Evolutionary conservation across 257 asterid genomes (phyloP), one percentile per base, ranked within the genome.

Genomic region (Nicotiana knightiana): DNA sequence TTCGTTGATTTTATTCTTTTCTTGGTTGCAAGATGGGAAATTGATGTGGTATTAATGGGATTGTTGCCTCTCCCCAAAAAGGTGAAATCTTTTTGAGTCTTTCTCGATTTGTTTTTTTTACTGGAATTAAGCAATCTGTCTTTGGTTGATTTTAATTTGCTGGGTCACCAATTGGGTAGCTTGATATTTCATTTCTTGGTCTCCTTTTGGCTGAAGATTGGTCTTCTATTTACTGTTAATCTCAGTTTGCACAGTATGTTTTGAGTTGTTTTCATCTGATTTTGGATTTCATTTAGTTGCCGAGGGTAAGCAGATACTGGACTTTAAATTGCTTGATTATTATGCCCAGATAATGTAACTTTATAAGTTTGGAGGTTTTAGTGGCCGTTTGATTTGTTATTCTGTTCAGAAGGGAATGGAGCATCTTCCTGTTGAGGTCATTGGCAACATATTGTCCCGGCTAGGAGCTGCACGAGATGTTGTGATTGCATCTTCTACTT

Each of bases 381-480:
- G 83, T 77, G 76, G 39, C 57, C 48, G 67, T 26, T 61, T 59
- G 51, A 35, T 63, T 76, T 77, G 66, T 73, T 39, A 59, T 81
- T 75, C 65, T 37, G 76, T 87, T 37, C 24, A 33, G 81, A 76
- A 80, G 62, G 81, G 18, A 15, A 93, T 93, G 97, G 96, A 93
- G 83, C 62, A 81, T 85, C 94, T 93, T 86, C 98, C 98, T 2
- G 97, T 93, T 82, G 95, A 93, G 91, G 95, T 93, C 65, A 89
- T 93, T 70, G 97, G 97, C 58, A 92, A 92, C 87, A 91, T 93
- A 84, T 87, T 93, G 30, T 92, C 98, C 32, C 86, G 87, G n/a
- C 92, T 93, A 4, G 97, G 92, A 80, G 93, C 96, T 76, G 98
- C 98, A 26, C 89, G 96, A 4, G 97, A 93, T 75, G 90, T 92